Evolutionary conservation across 202 grass and related monocot species (phyloP).

Genomic region (Brachypodium distachyon): DNA sequence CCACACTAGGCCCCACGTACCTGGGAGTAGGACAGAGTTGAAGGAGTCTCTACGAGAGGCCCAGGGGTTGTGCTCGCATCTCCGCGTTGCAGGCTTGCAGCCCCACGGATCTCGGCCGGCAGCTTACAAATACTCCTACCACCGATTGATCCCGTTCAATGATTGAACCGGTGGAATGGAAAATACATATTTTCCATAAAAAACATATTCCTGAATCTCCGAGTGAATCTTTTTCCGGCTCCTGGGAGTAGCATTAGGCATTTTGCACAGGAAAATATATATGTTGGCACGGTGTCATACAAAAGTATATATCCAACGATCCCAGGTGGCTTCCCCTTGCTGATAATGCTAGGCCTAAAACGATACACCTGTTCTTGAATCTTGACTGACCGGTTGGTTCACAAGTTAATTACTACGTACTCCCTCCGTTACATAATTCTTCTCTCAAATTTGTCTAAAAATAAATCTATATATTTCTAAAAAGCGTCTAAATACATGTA

Average conservation of each 20-base stretch:
- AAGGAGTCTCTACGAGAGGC: not conserved
- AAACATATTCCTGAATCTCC: not conserved
- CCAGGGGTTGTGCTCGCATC: conserved; percentile 4
- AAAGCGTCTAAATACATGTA: too few species aligned
- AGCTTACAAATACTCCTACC: too few species aligned
- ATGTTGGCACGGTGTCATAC: too few species aligned
- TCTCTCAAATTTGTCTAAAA: too few species aligned
- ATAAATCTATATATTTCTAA: too few species aligned
- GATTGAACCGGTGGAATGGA: not conserved
- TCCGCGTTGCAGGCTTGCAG: conserved; percentile 3
- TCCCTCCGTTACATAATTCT: too few species aligned
- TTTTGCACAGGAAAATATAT: not conserved
- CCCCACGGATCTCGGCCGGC: conserved; percentile 12
- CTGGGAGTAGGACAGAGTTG: too few species aligned
- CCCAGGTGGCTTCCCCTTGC: not conserved
- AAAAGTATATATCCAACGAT: too few species aligned
- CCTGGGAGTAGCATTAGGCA: not conserved
- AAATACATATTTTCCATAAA: too few species aligned
- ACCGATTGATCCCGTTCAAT: not conserved
- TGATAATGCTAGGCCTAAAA: not conserved
- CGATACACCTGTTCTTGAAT: not conserved
- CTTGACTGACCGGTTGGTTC: not conserved
- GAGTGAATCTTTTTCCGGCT: not conserved
- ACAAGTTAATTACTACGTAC: too few species aligned
- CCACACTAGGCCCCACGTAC: not conserved